Evolutionary conservation across 495 filamentous ascomycete species (phyloP).

Genomic region (Friedmanniomyces endolithicus): DNA sequence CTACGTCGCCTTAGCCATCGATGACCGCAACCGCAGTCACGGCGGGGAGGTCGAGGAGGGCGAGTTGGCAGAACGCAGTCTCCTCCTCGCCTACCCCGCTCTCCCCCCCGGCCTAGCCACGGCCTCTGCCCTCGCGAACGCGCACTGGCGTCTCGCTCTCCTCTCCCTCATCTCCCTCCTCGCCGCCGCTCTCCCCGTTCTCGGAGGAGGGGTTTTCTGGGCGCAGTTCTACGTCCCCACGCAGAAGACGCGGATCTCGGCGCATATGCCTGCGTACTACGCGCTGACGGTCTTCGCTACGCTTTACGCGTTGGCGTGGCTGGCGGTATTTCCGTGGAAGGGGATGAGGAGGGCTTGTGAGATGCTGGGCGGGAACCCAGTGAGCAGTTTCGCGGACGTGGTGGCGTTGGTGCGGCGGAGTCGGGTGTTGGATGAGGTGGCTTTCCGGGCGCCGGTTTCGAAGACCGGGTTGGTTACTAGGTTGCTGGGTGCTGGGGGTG

Average conservation of each 20-base stretch:
- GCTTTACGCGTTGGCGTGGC: conserved; percentile 43
- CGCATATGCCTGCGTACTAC: conserved; percentile 56
- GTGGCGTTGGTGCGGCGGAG: conserved; percentile 62
- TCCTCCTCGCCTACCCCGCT: conserved; percentile 63
- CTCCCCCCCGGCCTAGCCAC: conserved; percentile 52
- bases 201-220: conserved; percentile 71
- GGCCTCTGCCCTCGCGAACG: conserved; percentile 46
- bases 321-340: conserved; percentile 22
- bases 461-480: conserved; percentile 53
- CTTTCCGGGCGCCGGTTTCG: conserved; percentile 47
- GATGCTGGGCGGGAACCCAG: conserved; percentile 37
- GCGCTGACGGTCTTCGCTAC: conserved; percentile 52
- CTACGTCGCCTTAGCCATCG: conserved; percentile 49
- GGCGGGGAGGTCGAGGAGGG: conserved; percentile 45
- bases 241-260: conserved; percentile 50
- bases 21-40: too few species aligned
- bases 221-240: conserved; percentile 49
- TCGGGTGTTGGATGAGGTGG: conserved; percentile 52
- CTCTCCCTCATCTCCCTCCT: conserved; percentile 53
- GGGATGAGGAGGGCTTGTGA: conserved; percentile 43
- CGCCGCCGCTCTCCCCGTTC: conserved; percentile 55
- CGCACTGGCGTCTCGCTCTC: conserved; percentile 59
- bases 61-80: conserved; percentile 49
- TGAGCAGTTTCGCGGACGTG: conserved; percentile 60
- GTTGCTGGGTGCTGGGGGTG: conserved; percentile 32